These are phyloP conservation scores for Hortaea werneckii DNA, from an alignment of 2,329 filamentous ascomycete species.

Conservation along the genomic window DNA sequence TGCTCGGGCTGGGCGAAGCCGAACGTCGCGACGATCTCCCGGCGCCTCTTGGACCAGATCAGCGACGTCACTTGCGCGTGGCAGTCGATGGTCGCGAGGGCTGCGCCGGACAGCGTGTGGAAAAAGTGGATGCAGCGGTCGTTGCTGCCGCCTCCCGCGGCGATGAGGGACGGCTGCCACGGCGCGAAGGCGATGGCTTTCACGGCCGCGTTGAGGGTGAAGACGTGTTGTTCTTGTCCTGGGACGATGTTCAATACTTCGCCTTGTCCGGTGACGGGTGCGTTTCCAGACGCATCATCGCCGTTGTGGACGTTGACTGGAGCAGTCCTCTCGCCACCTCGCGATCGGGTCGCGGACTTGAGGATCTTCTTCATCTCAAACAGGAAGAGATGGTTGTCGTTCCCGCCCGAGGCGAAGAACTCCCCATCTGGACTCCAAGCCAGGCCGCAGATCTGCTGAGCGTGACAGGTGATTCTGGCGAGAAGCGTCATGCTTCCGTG, in stretches of 20 bases:
- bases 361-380: slow-evolving; percentile 58
- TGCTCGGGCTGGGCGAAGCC: slow-evolving; percentile 89
- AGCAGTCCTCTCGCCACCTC: background rate
- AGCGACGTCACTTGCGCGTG: slow-evolving; percentile 87
- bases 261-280: slow-evolving; percentile 18
- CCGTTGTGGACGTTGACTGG: slow-evolving; percentile 11
- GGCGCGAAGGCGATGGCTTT: slow-evolving; percentile 97
- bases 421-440: slow-evolving; percentile 70
- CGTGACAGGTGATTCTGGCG: slow-evolving; percentile 66
- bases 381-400: slow-evolving; percentile 81
- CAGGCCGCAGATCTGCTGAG: slow-evolving; percentile 87
- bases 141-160: slow-evolving; percentile 85
- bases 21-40: slow-evolving; percentile 88
- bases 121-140: slow-evolving; percentile 96
- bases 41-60: slow-evolving; percentile 62
- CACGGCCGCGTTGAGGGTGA: slow-evolving; percentile 75
- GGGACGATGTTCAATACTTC: slow-evolving; percentile 20
- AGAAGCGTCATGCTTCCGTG: slow-evolving; percentile 67
- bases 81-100: slow-evolving; percentile 82
- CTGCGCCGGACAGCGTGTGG: slow-evolving; percentile 72
- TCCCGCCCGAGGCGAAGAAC: slow-evolving; percentile 77
- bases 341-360: background rate
- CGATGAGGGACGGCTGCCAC: slow-evolving; percentile 78
- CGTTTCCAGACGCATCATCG: slow-evolving; percentile 2
- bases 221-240: slow-evolving; percentile 54